These are phyloP conservation scores for Eimeria tenella DNA, from an alignment of 169 alveolate genomes.

Conservation along the genomic window DNA sequence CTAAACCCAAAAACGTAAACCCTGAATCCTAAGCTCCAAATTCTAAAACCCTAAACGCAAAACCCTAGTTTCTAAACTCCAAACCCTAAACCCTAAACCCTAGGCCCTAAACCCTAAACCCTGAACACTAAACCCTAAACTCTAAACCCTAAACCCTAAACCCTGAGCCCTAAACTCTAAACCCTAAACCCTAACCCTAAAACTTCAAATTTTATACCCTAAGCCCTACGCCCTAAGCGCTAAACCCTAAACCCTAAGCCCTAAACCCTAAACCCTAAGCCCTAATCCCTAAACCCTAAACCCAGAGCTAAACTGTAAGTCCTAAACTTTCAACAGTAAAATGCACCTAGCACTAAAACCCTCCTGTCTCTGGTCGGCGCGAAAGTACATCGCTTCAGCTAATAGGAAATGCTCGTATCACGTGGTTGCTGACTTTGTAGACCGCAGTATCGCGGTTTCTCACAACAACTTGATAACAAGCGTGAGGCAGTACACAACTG, in stretches of 20 bases:
- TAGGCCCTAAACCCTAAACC: not conserved
- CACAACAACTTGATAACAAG: not conserved
- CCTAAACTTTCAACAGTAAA: not conserved
- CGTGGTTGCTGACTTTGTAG: too few species aligned
- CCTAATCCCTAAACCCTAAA: not conserved
- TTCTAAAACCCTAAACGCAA: too few species aligned
- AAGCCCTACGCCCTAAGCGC: not conserved
- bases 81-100: not conserved
- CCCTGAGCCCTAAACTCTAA: not conserved
- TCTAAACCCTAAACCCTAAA: not conserved
- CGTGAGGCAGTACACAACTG: not conserved
- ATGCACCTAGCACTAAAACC: not conserved
- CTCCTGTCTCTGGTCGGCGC: too few species aligned
- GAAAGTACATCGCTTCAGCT: too few species aligned
- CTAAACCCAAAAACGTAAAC: too few species aligned
- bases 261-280: not conserved
- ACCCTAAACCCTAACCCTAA: not conserved
- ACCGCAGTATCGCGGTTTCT: too few species aligned
- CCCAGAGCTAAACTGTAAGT: not conserved
- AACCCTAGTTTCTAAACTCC: too few species aligned
- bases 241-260: not conserved
- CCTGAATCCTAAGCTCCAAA: too few species aligned
- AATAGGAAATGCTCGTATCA: too few species aligned
- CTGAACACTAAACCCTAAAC: too few species aligned
- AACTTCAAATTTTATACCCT: not conserved